Conservation (phyloP, 805 yeast genomes). For the Metschnikowia henanensis region DNA sequence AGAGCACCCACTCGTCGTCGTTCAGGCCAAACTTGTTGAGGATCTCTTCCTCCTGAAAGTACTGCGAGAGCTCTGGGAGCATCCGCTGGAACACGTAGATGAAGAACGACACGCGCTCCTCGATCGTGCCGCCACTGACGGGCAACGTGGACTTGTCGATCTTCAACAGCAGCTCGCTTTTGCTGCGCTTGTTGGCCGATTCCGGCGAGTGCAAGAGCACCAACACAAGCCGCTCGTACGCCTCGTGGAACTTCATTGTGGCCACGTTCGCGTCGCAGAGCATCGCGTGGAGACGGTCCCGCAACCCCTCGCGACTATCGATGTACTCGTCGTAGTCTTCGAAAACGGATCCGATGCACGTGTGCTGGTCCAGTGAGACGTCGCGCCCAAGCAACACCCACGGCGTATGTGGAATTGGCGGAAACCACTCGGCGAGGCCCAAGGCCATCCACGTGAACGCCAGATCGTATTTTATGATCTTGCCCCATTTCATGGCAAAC, state of each 20-base stretch:
- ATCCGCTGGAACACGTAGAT: conserved; percentile 58
- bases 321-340: conserved; percentile 41
- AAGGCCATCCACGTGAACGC: conserved; percentile 88
- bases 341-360: conserved; percentile 32
- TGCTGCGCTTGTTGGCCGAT: conserved; percentile 27
- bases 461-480: conserved; percentile 70
- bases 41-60: conserved; percentile 78
- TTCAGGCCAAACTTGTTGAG: conserved; percentile 53
- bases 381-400: conserved; percentile 59
- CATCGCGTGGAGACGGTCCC: conserved; percentile 22
- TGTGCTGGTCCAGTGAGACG: conserved; percentile 26
- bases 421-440: conserved; percentile 87
- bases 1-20: conserved; percentile 86
- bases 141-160: conserved; percentile 43
- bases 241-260: conserved; percentile 58
- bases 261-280: conserved; percentile 28
- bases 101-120: conserved; percentile 68
- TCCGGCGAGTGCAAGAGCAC: conserved; percentile 77
- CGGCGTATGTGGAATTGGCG: conserved; percentile 55
- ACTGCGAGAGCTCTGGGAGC: conserved; percentile 75
- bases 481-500: conserved; percentile 79
- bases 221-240: conserved; percentile 72
- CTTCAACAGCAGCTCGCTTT: conserved; percentile 11
- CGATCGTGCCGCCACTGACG: conserved; percentile 60
- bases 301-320: conserved; percentile 28